Evolutionary conservation across 495 filamentous ascomycete species (phyloP), one percentile per base, ranked within the genome.

Genomic region (Lasiosphaeria hispida): DNA sequence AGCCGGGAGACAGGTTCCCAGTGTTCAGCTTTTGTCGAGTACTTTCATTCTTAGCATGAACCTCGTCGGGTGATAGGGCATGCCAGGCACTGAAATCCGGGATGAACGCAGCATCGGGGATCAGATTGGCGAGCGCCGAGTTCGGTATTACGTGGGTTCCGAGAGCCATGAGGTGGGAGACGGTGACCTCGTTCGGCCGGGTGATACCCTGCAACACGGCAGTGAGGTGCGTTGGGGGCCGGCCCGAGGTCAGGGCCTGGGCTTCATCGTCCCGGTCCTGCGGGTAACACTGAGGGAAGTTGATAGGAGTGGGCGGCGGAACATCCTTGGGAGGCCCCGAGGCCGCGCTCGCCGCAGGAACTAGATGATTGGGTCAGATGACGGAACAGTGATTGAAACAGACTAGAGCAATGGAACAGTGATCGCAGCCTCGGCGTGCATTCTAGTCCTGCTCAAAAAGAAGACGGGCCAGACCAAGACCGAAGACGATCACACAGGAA

Each of bases 251-350:
- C 48, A 19, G 40, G 30, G 58, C 18, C 41, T 36, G 14, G 17
- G 53, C 15, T 34, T 56, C 61, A 6, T 57, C 41, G 37, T 62
- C 58, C 0, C 57, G 59, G 42, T 50, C 55, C 54, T 70, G 67
- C 11, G 78, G 76, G 23, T 62, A 64, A 59, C 68, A 79, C 38
- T 69, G 66, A 44, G 80, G 80, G 43, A 83, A 75, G 60, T 69
- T 74, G 63, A 83, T 64, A 38, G 77, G 78, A n/a, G 77, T 81
- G n/a, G 78, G 72, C 23, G 77, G 77, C 19, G 75, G 77, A n/a
- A 80, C 72, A 34, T 80, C 69, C 63, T 76, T 73, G 23, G 77
- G 76, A 17, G 73, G 71, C 15, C 37, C 60, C 37, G 59, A 62
- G 13, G 69, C 58, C 40, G 64, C 35, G 33, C 64, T 45, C 41